phyloP scores from a whole-genome alignment of 192 early-diverging fungal genomes.

The Gigaspora rosea region DNA sequence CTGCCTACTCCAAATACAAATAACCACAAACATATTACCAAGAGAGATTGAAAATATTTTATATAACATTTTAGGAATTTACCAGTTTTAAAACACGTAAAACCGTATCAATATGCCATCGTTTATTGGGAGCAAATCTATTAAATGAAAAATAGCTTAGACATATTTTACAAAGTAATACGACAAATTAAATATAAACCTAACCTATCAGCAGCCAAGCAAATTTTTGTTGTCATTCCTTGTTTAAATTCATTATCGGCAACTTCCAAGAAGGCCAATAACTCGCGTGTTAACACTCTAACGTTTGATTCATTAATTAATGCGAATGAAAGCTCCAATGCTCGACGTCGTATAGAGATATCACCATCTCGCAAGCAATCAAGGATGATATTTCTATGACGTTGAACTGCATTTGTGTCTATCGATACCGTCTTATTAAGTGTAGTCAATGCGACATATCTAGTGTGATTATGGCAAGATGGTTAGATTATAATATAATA shows the following conservation, averaged over 20 bases:
- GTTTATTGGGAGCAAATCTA: slow-evolving; percentile 87
- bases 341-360: slow-evolving; percentile 94
- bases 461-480: slow-evolving; percentile 35
- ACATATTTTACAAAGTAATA: neutral
- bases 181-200: slow-evolving; percentile 34
- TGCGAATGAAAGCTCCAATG: slow-evolving; percentile 94
- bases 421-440: slow-evolving; percentile 86
- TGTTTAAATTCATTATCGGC: slow-evolving; percentile 89
- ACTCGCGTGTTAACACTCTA: slow-evolving; percentile 87
- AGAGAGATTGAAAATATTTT: neutral
- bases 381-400: slow-evolving; percentile 94
- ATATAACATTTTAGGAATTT: neutral
- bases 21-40: neutral
- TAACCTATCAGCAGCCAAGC: slow-evolving; percentile 84
- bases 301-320: slow-evolving; percentile 94
- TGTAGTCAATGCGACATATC: slow-evolving; percentile 98
- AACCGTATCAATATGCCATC: slow-evolving; percentile 97
- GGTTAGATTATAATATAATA: slow-evolving; percentile 21
- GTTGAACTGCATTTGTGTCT: slow-evolving; percentile 93
- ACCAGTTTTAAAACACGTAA: slow-evolving; percentile 77
- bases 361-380: slow-evolving; percentile 95
- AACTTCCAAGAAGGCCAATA: slow-evolving; percentile 90
- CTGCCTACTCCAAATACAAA: slow-evolving; percentile 40
- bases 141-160: neutral
- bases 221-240: slow-evolving; percentile 89